Evolutionary conservation across 2,329 filamentous ascomycete species (phyloP), one percentile per base, ranked within the genome.

Genomic region (Ramularia collo-cygni): DNA sequence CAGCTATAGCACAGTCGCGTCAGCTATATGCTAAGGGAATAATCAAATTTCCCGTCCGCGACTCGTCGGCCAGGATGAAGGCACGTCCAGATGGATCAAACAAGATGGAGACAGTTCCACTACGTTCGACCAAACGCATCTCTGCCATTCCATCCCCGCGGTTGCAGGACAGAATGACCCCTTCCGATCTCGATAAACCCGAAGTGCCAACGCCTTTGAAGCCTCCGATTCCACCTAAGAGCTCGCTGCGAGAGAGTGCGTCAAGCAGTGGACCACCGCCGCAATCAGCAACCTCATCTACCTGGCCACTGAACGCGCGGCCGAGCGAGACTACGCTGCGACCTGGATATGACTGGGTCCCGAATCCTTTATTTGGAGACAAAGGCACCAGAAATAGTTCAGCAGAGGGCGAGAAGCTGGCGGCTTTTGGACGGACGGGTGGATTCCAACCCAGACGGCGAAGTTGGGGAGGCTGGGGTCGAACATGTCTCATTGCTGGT

Each of bases 391-490:
- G 31, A 14, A n/a, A 21, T n/a, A 21, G 21, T 13, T 50, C 48
- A n/a, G 53, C 54, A 2, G 53, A 56, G 30, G 53, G 50, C 35
- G 53, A 58, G 40, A 57, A 57, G 44, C 42, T 59, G 14, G 52
- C 52, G 14, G 42, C 49, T 13, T 43, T 57, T 14, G 42, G 55
- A 35, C 37, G 40, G n/a, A 35, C 43, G 18, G 50, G 46, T 16
- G 44, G 41, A 6, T 28, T 44, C 32, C 32, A 38, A n/a, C 28
- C 43, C 26, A 37, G 44, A 26, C n/a, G 28, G 7, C 28, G 18
- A 14, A 16, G 38, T n/a, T 31, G 60, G 47, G 64, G 65, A 38
- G 62, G 65, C 31, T 64, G 65, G 62, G 64, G 61, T 39, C 55
- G 58, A 28, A 41, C 67, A n/a, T 46, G 55, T 1, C 35, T 69